Conservation (phyloP, 371 early-diverging fungal genomes). For the Mycotypha africana region DNA sequence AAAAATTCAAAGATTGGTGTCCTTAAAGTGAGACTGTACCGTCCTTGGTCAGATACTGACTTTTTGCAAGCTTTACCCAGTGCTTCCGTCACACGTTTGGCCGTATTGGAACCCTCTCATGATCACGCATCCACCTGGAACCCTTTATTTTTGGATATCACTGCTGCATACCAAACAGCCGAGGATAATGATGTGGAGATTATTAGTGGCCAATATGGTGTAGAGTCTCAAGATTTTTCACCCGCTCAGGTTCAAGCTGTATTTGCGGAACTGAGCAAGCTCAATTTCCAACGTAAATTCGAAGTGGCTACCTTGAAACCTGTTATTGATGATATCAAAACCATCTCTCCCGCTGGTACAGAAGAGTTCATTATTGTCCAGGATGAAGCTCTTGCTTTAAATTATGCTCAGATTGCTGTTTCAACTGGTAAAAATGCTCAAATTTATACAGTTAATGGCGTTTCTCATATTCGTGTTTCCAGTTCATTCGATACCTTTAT, state of each 20-base stretch:
- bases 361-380: conserved; percentile 23
- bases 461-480: conserved; percentile 28
- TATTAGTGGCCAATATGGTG: conserved; percentile 52
- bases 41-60: conserved; percentile 60
- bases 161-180: conserved; percentile 57
- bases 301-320: conserved; percentile 20
- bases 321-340: not conserved
- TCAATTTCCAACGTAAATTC: conserved; percentile 29
- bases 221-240: conserved; percentile 33
- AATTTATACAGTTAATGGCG: conserved; percentile 18
- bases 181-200: conserved; percentile 41
- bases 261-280: conserved; percentile 21
- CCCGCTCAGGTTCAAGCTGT: conserved; percentile 45
- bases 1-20: conserved; percentile 44
- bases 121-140: conserved; percentile 65
- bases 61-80: conserved; percentile 50
- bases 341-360: not conserved
- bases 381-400: conserved; percentile 14
- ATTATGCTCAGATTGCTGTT: conserved; percentile 15
- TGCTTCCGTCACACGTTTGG: conserved; percentile 47
- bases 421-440: conserved; percentile 19
- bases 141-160: conserved; percentile 74
- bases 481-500: conserved; percentile 10
- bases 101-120: conserved; percentile 67
- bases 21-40: conserved; percentile 58